Conservation (phyloP, 2,329 filamentous ascomycete genomes). For the Saccharata proteae region DNA sequence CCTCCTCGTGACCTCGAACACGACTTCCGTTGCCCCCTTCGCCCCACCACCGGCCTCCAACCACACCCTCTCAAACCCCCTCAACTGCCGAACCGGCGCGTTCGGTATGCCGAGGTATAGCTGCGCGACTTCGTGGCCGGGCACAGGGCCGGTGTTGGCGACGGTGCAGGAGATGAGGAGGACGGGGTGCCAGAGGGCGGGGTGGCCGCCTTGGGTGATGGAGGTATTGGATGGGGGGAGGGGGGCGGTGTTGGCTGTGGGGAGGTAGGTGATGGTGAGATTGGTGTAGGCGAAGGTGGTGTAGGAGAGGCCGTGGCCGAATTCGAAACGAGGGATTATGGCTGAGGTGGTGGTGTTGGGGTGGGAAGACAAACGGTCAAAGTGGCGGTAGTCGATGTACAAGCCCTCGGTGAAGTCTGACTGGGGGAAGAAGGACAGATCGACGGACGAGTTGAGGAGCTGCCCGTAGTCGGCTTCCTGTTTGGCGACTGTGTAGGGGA, state of each 20-base stretch:
- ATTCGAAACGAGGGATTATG: constrained; percentile 53
- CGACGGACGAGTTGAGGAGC: constrained; percentile 15
- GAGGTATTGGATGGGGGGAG: constrained; percentile 1
- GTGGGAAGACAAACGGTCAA: too few relatives aligned
- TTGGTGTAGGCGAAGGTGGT: constrained; percentile 49
- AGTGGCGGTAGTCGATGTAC: constrained; percentile 34
- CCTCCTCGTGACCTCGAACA: constrained; percentile 36
- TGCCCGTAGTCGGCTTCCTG: constrained; percentile 62
- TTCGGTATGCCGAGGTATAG: constrained; percentile 21
- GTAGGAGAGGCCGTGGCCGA: constrained; percentile 57
- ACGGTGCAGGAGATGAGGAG: constrained; percentile 8
- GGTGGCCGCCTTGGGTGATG: constrained; percentile 8
- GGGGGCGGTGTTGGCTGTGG: constrained; percentile 4
- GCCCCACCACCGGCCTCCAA: constrained; percentile 18
- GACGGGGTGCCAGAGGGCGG: constrained; percentile 6
- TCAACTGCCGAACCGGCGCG: constrained; percentile 8
- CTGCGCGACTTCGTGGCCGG: constrained; percentile 11
- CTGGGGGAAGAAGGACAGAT: constrained; percentile 12
- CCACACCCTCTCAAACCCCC: constrained; percentile 11
- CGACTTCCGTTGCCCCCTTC: too few relatives aligned
- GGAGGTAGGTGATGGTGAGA: constrained; percentile 33
- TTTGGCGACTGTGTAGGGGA: constrained; percentile 80
- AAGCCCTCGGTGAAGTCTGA: constrained; percentile 34
- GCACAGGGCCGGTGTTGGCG: constrained; percentile 11
- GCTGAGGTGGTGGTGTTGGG: constrained; percentile 61